These are phyloP conservation scores for Rubia peregrina DNA, from an alignment of 305 asterid species.

Conservation along the genomic window DNA sequence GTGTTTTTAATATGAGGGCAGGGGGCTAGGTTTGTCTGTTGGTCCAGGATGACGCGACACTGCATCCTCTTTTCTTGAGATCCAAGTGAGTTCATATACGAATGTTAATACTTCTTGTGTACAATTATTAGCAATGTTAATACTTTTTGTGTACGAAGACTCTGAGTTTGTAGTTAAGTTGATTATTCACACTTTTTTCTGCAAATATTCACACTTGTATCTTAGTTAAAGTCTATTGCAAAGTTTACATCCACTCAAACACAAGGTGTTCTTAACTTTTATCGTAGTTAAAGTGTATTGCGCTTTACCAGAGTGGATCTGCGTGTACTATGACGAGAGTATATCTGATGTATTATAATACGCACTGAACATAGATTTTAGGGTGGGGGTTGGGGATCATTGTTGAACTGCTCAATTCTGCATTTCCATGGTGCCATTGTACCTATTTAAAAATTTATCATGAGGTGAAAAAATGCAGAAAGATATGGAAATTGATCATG, in stretches of 20 bases:
- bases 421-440: not conserved
- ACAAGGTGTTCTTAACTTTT: not conserved
- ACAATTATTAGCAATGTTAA: not conserved
- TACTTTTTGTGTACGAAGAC: not conserved
- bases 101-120: not conserved
- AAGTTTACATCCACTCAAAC: not conserved
- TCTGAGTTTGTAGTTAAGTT: not conserved
- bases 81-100: slow-evolving; percentile 34
- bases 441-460: not conserved
- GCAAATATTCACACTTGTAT: not conserved
- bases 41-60: slow-evolving; percentile 61
- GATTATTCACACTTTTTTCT: not conserved
- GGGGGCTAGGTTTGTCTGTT: slow-evolving; percentile 18
- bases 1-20: no score
- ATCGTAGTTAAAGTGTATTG: no score
- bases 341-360: no score
- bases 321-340: no score
- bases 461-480: no score
- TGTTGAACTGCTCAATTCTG: not conserved
- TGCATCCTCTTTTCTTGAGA: slow-evolving; percentile 50
- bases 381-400: not conserved
- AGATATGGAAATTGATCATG: no score
- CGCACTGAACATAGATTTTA: no score
- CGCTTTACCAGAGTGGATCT: no score
- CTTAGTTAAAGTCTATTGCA: not conserved